A percentile compares a stretch with the other conserved stretches of the same genome.
Conservation (phyloP, 768 basidiomycete species). For the Boletus rex-veris region DNA sequence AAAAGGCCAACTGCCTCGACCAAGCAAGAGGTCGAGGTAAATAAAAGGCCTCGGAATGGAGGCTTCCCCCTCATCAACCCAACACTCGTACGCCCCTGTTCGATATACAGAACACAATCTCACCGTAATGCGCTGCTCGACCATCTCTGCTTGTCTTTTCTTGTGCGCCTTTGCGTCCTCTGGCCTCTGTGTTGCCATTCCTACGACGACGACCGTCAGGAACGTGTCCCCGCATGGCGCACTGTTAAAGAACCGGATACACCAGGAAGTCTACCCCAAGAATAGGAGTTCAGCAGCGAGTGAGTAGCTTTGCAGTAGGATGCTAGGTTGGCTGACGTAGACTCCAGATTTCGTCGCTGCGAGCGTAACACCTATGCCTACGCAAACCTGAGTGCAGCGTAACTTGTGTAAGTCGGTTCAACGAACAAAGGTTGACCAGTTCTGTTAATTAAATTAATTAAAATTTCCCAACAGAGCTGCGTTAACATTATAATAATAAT, state of each 20-base stretch:
- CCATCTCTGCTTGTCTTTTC: slow-evolving; percentile 5
- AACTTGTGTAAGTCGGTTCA: too few species aligned
- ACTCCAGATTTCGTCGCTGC: background rate
- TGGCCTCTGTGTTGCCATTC: slow-evolving; percentile 14
- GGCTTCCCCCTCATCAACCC: background rate
- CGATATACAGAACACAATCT: background rate
- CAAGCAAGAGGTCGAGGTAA: background rate
- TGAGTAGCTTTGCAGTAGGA: slow-evolving; percentile 4
- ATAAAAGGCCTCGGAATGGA: slow-evolving; percentile 10
- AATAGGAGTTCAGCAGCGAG: background rate
- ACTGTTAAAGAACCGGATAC: slow-evolving; percentile 20
- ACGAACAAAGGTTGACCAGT: too few species aligned
- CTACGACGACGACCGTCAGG: background rate
- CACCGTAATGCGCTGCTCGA: slow-evolving; percentile 17
- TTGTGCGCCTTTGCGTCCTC: slow-evolving; percentile 14
- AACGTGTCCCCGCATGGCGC: slow-evolving; percentile 4
- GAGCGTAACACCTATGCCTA: background rate
- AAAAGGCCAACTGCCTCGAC: slow-evolving; percentile 1
- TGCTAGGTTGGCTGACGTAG: background rate
- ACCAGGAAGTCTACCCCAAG: slow-evolving; percentile 18
- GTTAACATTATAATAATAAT: too few species aligned
- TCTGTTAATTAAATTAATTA: too few species aligned
- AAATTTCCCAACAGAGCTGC: too few species aligned
- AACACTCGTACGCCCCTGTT: background rate
- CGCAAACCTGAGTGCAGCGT: background rate